Conservation (phyloP, 78 protist genomes). For the Carpediemonas membranifera region DNA sequence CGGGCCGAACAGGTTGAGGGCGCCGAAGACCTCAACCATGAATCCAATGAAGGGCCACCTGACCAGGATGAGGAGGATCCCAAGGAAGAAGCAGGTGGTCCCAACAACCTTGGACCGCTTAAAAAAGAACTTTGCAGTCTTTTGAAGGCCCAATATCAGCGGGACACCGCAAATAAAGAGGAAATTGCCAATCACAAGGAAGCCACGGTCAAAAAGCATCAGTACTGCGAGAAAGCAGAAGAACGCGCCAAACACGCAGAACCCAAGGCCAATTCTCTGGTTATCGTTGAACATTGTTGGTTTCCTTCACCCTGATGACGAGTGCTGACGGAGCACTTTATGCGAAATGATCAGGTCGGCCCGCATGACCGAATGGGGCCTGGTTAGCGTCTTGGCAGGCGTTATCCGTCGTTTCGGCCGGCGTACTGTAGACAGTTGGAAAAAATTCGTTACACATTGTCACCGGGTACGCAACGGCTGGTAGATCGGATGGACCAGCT, state of each 20-base stretch:
- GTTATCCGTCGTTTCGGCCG: no score
- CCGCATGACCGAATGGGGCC: no score
- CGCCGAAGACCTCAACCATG: slow-evolving; percentile 45
- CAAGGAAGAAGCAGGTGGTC: slow-evolving; percentile 51
- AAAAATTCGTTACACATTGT: no score
- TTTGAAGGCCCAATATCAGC: slow-evolving; percentile 39
- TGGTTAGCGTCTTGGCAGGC: no score
- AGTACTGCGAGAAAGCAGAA: slow-evolving; percentile 49
- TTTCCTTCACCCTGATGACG: no score
- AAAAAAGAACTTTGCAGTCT: slow-evolving; percentile 44
- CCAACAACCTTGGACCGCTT: slow-evolving; percentile 47
- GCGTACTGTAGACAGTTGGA: no score
- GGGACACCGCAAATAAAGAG: slow-evolving; percentile 49
- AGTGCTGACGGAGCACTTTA: no score
- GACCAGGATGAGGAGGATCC: slow-evolving; percentile 39
- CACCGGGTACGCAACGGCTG: no score
- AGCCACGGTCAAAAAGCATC: slow-evolving; percentile 54
- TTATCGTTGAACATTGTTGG: no score
- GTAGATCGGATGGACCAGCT: no score
- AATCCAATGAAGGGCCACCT: slow-evolving; percentile 45
- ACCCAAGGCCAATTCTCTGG: slow-evolving; percentile 65
- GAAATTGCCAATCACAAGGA: slow-evolving; percentile 58
- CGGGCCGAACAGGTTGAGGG: slow-evolving; percentile 63
- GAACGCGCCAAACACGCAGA: slow-evolving; percentile 49
- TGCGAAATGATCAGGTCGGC: no score